phyloP scores from a whole-genome alignment of 305 asterid species.

The Ajuga reptans region DNA sequence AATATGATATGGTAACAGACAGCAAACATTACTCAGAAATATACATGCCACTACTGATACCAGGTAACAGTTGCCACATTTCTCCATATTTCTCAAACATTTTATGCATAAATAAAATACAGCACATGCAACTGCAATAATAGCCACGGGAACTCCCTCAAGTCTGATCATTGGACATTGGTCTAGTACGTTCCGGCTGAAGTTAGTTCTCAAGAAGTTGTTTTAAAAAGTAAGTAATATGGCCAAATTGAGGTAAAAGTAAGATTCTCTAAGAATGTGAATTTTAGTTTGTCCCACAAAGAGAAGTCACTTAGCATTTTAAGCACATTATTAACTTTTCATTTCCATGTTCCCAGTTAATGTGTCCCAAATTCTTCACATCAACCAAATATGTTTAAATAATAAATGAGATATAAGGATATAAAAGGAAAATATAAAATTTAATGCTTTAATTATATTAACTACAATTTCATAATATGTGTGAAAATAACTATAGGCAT shows the following conservation, averaged over 20 bases:
- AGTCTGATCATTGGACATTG: not conserved
- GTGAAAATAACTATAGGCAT: too few species aligned
- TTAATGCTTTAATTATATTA: too few species aligned
- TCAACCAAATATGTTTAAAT: too few species aligned
- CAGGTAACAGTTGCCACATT: not conserved
- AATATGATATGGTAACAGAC: conserved; percentile 5
- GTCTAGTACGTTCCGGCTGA: not conserved
- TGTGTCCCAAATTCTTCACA: too few species aligned
- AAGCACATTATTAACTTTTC: too few species aligned
- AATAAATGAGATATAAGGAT: too few species aligned
- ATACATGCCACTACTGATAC: not conserved
- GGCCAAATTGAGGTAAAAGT: not conserved
- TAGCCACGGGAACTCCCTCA: not conserved
- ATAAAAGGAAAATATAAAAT: too few species aligned
- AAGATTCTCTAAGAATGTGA: not conserved
- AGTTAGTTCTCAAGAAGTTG: not conserved
- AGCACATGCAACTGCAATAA: not conserved
- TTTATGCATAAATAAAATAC: not conserved
- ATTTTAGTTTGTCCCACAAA: not conserved
- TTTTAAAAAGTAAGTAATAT: not conserved
- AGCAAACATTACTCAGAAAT: conserved; percentile 6
- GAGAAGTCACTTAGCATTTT: too few species aligned
- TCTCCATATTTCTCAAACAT: not conserved
- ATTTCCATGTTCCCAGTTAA: too few species aligned
- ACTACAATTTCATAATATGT: too few species aligned